Conservation (phyloP, 148 eudicot species). For the Amaranthus hypochondriacus region DNA sequence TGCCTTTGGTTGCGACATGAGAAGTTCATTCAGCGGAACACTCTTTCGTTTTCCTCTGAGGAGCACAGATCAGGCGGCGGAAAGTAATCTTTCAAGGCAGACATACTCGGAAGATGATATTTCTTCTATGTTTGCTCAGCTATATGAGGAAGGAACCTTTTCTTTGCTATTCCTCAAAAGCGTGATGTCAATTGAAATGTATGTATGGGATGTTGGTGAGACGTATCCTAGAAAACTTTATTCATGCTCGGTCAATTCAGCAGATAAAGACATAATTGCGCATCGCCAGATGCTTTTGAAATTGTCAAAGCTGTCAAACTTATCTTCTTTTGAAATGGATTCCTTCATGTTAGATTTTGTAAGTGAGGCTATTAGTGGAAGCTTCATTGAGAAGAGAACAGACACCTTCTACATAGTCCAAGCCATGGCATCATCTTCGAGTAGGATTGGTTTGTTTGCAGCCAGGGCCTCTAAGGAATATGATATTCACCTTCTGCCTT, state of each 20-base stretch:
- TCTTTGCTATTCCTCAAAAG: constrained; percentile 81
- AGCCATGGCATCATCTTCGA: constrained; percentile 83
- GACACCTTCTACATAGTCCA: constrained; percentile 81
- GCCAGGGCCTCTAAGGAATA: constrained; percentile 72
- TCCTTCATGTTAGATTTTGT: constrained; percentile 69
- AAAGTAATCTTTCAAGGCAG: constrained; percentile 94
- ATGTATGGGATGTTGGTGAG: constrained; percentile 78
- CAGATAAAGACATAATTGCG: constrained; percentile 47
- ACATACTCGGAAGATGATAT: constrained; percentile 81
- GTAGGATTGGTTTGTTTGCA: constrained; percentile 93
- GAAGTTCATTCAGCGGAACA: constrained; percentile 73
- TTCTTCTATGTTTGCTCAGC: constrained; percentile 72
- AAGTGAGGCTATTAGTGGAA: constrained; percentile 55
- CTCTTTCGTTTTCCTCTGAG: constrained; percentile 98
- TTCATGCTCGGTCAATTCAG: constrained; percentile 72
- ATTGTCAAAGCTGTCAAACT: constrained; percentile 47
- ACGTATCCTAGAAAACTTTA: constrained; percentile 63
- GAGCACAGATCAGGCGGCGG: constrained; percentile 82
- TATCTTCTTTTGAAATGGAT: constrained; percentile 50
- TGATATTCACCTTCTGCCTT: constrained; percentile 89
- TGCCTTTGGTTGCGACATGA: constrained; percentile 97
- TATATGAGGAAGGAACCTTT: constrained; percentile 85
- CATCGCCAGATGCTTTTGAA: constrained; percentile 90
- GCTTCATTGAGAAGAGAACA: constrained; percentile 40
- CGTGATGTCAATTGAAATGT: constrained; percentile 78